Evolutionary conservation across 2,329 filamentous ascomycete species (phyloP).

Genomic region (Penicillium decumbens): DNA sequence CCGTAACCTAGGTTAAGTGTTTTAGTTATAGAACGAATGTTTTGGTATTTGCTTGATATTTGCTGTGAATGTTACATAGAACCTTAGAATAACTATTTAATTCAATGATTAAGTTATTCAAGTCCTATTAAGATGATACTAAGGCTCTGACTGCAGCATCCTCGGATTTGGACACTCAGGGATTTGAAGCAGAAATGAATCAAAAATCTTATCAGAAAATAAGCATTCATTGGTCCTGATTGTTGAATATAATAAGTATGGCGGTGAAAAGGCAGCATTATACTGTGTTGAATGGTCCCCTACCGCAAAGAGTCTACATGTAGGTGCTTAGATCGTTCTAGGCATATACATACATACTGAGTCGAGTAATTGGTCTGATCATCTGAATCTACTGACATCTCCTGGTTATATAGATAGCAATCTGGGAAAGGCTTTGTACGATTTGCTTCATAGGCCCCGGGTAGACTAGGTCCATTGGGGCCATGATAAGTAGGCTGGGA

Average conservation of each 20-base stretch:
- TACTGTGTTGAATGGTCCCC: not conserved
- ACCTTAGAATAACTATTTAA: not conserved
- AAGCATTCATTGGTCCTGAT: not conserved
- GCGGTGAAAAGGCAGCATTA: not conserved
- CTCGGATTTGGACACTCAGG: not conserved
- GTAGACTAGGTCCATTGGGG: too few relatives aligned
- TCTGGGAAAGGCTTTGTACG: not conserved
- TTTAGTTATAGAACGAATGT: too few relatives aligned
- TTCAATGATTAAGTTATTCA: too few relatives aligned
- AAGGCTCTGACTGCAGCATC: not conserved
- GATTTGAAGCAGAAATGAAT: not conserved
- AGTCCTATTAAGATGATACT: not conserved
- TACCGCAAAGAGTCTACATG: too few relatives aligned
- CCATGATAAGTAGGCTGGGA: too few relatives aligned
- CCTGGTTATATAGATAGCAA: not conserved
- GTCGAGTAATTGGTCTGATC: not conserved
- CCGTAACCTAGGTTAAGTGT: slow-evolving; percentile 2
- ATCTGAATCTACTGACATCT: not conserved
- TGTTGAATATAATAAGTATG: not conserved
- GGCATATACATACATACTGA: too few relatives aligned
- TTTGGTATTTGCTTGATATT: too few relatives aligned
- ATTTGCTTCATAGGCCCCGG: not conserved
- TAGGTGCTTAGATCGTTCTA: too few relatives aligned
- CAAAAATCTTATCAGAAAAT: too few relatives aligned
- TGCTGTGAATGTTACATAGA: too few relatives aligned